These are phyloP conservation scores for Teratosphaeria pseudoeucalypti DNA, from an alignment of 2,329 filamentous ascomycete genomes.

Conservation along the genomic window DNA sequence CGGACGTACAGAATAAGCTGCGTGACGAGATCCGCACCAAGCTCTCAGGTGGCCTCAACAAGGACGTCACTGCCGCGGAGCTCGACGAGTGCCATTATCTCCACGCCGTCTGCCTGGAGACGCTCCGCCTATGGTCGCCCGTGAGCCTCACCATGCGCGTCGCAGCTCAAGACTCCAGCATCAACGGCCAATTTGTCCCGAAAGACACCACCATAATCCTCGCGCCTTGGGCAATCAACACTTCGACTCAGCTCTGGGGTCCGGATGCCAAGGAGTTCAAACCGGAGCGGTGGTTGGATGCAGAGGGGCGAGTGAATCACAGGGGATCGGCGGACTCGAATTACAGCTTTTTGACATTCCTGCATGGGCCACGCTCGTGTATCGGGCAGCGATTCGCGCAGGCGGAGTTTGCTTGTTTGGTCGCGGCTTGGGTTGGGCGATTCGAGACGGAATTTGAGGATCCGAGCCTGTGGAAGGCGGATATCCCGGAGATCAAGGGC, in stretches of 20 bases:
- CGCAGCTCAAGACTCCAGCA: constrained; percentile 52
- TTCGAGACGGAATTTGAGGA: constrained; percentile 63
- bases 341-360: constrained; percentile 69
- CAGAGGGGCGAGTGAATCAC: constrained; percentile 43
- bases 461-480: constrained; percentile 29
- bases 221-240: constrained; percentile 58
- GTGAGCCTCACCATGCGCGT: constrained; percentile 62
- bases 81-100: constrained; percentile 71
- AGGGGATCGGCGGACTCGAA: constrained; percentile 65
- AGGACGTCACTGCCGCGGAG: constrained; percentile 41
- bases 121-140: constrained; percentile 62
- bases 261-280: constrained; percentile 63
- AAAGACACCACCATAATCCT: constrained; percentile 61
- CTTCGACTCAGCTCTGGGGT: constrained; percentile 62
- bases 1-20: constrained; percentile 37
- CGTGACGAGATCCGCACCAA: constrained; percentile 40
- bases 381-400: constrained; percentile 75
- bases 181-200: constrained; percentile 56
- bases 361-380: constrained; percentile 77
- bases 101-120: constrained; percentile 67
- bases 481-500: constrained; percentile 48
- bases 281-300: constrained; percentile 63
- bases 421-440: constrained; percentile 65
- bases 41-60: constrained; percentile 33
- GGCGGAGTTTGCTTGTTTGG: constrained; percentile 72